These are phyloP conservation scores for Cantharellus anzutake DNA, from an alignment of 768 basidiomycete species.

Conservation along the genomic window DNA sequence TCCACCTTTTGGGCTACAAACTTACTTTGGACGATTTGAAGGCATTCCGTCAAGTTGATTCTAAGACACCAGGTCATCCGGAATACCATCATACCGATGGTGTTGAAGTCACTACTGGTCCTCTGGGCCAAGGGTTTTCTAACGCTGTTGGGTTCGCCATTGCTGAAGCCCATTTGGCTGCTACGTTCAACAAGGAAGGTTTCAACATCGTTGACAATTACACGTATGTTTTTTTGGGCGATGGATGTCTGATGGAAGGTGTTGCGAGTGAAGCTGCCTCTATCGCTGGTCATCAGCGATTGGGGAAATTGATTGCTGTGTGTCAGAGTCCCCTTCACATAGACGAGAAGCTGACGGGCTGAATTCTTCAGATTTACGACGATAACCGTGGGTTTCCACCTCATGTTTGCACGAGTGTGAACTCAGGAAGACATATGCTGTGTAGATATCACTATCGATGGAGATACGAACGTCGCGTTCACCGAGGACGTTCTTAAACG, in stretches of 20 bases:
- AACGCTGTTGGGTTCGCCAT: conserved; percentile 90
- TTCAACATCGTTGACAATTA: conserved; percentile 71
- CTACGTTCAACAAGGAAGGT: conserved; percentile 74
- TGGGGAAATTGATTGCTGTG: conserved; percentile 83
- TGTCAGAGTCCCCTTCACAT: conserved; percentile 16
- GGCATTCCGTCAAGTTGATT: conserved; percentile 78
- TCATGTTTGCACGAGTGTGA: neutral
- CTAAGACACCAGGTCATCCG: conserved; percentile 86
- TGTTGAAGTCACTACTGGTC: conserved; percentile 87
- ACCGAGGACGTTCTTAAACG: conserved; percentile 84
- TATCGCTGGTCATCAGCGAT: conserved; percentile 81
- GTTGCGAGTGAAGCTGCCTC: conserved; percentile 84
- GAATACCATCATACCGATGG: conserved; percentile 56
- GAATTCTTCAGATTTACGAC: conserved; percentile 53
- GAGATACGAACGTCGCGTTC: conserved; percentile 79
- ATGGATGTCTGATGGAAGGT: conserved; percentile 96
- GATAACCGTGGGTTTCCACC: conserved; percentile 58
- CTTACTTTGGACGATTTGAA: conserved; percentile 85
- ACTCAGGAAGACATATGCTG: neutral
- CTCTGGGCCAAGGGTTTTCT: conserved; percentile 86
- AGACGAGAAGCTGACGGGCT: too few relatives aligned
- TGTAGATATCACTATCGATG: conserved; percentile 88
- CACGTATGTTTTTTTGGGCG: conserved; percentile 85
- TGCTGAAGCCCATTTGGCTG: conserved; percentile 76
- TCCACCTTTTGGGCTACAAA: conserved; percentile 86